A percentile compares a stretch with the other conserved stretches of the same genome.
phyloP scores from a whole-genome alignment of 495 filamentous ascomycete genomes.

The Xylaria cubensis region DNA sequence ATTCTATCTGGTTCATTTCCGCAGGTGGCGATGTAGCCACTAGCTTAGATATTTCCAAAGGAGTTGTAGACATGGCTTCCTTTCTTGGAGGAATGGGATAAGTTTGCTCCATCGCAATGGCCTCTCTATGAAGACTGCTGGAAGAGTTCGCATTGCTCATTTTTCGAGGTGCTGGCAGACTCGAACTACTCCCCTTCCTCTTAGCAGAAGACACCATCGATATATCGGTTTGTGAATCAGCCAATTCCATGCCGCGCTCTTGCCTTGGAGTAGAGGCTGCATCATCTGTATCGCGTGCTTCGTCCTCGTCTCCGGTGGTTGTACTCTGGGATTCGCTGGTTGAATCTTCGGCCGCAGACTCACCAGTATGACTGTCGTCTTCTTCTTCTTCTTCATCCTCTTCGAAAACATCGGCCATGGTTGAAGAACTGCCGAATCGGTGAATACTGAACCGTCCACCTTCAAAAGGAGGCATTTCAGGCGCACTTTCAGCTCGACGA shows the following conservation, averaged over 20 bases:
- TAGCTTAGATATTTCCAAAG: conserved; percentile 52
- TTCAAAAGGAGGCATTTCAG: conserved; percentile 85
- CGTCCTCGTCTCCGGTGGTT: conserved; percentile 36
- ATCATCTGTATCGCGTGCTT: conserved; percentile 31
- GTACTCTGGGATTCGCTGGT: conserved; percentile 30
- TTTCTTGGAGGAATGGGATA: conserved; percentile 29
- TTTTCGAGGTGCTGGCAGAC: conserved; percentile 38
- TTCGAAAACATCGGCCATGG: conserved; percentile 90
- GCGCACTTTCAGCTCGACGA: conserved; percentile 89
- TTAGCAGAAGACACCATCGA: conserved; percentile 34
- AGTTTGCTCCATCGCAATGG: conserved; percentile 49
- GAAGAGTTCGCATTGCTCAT: conserved; percentile 48
- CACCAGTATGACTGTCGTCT: conserved; percentile 36
- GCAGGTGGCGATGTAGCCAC: conserved; percentile 64
- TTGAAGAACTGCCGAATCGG: conserved; percentile 67
- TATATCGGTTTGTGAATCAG: conserved; percentile 20
- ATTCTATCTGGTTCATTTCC: conserved; percentile 59
- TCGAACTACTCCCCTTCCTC: conserved; percentile 49
- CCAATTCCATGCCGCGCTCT: conserved; percentile 30
- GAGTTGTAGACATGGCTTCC: conserved; percentile 39
- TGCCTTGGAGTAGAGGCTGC: conserved; percentile 38
- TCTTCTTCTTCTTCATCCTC: conserved; percentile 95
- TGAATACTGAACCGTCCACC: conserved; percentile 64
- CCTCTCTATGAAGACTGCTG: conserved; percentile 52
- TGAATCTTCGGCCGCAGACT: conserved; percentile 35